phyloP scores from a whole-genome alignment of 179 eudicot species.

The Silene coronaria region DNA sequence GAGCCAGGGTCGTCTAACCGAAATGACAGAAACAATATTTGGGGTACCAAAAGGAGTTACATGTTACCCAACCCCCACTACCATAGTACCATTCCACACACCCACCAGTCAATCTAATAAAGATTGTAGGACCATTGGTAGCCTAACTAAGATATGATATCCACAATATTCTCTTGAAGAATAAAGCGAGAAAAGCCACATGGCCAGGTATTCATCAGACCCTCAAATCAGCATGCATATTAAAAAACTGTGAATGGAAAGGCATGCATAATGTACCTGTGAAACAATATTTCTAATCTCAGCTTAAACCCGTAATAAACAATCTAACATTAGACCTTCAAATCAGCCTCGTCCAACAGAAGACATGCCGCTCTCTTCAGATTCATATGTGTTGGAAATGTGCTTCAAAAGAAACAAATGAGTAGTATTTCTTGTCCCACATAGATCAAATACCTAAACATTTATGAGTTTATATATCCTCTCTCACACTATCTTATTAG shows the following conservation, averaged over 20 bases:
- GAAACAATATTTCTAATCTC: constrained; percentile 86
- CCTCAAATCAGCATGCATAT: neutral
- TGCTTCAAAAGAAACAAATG: no score
- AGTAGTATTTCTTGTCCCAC: no score
- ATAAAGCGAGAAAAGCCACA: neutral
- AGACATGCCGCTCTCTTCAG: constrained; percentile 84
- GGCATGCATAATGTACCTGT: constrained; percentile 44
- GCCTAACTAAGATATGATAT: neutral
- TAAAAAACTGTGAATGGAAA: neutral
- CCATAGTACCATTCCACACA: neutral
- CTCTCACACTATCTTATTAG: no score
- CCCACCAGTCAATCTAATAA: neutral
- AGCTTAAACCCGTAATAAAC: constrained; percentile 98
- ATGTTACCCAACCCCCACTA: neutral
- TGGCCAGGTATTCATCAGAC: neutral
- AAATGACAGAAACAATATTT: no score
- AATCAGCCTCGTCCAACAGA: constrained; percentile 94
- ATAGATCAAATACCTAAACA: no score
- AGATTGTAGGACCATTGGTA: neutral
- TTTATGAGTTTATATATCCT: no score
- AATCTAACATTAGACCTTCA: constrained; percentile 96
- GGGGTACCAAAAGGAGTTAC: no score
- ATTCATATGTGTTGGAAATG: constrained; percentile 77
- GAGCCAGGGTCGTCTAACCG: no score
- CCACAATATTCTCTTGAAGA: neutral